A percentile compares a stretch with the other conserved stretches of the same genome.
Conservation (phyloP, 306 rosid species). For the Cicer bijugum region DNA sequence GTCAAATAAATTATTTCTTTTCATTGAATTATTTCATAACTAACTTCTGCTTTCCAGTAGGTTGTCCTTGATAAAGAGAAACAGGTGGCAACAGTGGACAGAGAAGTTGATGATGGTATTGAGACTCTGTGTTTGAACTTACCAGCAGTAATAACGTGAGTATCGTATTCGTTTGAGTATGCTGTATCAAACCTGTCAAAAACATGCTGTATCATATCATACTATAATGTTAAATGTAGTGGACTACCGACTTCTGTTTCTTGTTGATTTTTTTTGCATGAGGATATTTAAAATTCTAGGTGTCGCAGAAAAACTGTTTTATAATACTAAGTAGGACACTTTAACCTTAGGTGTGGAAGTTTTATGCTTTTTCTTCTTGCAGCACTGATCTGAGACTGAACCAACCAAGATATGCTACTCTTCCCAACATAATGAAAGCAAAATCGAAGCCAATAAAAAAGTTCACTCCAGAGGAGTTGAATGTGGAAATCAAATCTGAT, state of each 20-base stretch:
- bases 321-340: too few relatives aligned
- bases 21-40: conserved; percentile 39
- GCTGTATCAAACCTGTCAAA: conserved; percentile 3
- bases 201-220: not conserved
- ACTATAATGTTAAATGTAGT: conserved; percentile 21
- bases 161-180: conserved; percentile 30
- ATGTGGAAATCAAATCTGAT: conserved; percentile 74
- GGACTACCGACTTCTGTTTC: not conserved
- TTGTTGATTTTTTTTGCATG: not conserved
- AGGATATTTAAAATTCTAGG: not conserved
- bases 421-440: conserved; percentile 97
- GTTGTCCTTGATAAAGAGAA: conserved; percentile 91
- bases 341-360: not conserved
- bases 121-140: conserved; percentile 79
- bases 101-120: conserved; percentile 93
- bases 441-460: conserved; percentile 83
- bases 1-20: not conserved
- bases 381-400: conserved; percentile 93
- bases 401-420: conserved; percentile 94
- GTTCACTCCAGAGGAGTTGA: conserved; percentile 70
- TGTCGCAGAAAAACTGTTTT: not conserved
- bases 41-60: conserved; percentile 70
- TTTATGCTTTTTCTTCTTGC: conserved; percentile 40
- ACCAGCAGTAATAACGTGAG: conserved; percentile 96
- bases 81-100: conserved; percentile 73